Base-by-base conservation (phyloP, 139 green algal genomes). In the Auxenochlorella pyrenoidosa region DNA sequence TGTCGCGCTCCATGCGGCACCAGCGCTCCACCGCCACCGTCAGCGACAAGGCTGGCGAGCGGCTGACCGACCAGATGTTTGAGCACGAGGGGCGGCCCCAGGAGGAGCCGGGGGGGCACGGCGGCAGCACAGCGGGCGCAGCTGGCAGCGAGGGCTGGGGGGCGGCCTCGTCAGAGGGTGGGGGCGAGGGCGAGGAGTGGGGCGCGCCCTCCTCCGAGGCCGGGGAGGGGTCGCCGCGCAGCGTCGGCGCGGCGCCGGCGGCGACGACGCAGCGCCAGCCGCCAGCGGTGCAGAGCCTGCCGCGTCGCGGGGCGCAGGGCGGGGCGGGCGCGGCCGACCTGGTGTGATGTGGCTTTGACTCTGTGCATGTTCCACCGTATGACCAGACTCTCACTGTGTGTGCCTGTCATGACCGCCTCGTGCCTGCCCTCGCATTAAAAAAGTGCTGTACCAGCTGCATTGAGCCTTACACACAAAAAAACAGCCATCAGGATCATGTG, bases 21-120 rank as follows among this genome's bases (percentile, higher is more conserved):
- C 41, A 59, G 24, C 51, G 65, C 5, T 88, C 75, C 40, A 88
- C 75, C 8, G 75, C 84, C 3, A 38, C 32, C 0, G 63, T 88
- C 28, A 70, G 28, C 40, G 84, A 83, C 73, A 32, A n/a, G 21
- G 84, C 73, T 18, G 84, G 84, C 18, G 40, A 83, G 75, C 54
- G 59, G 12, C 41, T 88, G 30, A 59, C 76, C 0, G 51, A 82
- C 1, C 47, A 87, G 4, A 41, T 87, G 16, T 73, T 87, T 34
- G 54, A 73, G 22, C 70, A 43, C 40, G 70, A 73, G 63, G 63
- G 63, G 63, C 63, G 63, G 63, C 26, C 28, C 21, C 28, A 36
- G 5, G 63, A 71, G 63, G 63, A 32, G 34, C 66, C 66, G 66
- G 66, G 13, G 13, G 66, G 34, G 66, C 21, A 18, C 36, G 63